Base-by-base conservation (phyloP, 768 basidiomycete genomes). In the Collybia mongolica region DNA sequence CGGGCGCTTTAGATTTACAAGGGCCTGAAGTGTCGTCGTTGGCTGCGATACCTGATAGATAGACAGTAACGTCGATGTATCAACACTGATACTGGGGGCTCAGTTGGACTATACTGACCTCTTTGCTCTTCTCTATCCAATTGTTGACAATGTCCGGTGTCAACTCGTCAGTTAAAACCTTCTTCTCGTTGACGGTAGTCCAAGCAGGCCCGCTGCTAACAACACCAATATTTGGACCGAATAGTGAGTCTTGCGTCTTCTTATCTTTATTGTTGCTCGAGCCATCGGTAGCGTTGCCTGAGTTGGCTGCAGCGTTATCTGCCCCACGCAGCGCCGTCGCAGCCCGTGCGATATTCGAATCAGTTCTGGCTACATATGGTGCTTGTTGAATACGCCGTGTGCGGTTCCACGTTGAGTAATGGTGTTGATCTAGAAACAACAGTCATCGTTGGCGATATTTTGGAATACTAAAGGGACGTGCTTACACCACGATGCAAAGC, bases 1-100 rank as follows among this genome's bases (percentile, higher is more conserved):
- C 1, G 94, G 94, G 4, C 94, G 82, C 64, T 95, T 96, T 58
- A 97, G 83, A 63, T 97, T 98, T 55, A 97, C 93, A 28, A 95
- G 78, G 0, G 94, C 94, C 70, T 97, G 94, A 0, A 98, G 75
- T 2, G 94, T 96, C 0, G 94, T 98, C 0, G 94, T 96, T 0
- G 93, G 84, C 60, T 93, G 88, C 8, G 84, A 79, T 24, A 83
- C 66, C 90, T 93, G 56, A 17, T 48, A 32, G 44, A 44, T 46
- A 47, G 2, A 38, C 46, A 40, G 47, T 55, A 12, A 58, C 17
- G 23, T 49, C 46, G 7, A 22, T 46, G 14, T 9, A 32, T 32
- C 32, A 32, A 14, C 32, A 32, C 3, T 9, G 32, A 14, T 32
- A 11, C 14, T 32, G 11, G 32, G 32, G 32, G 32, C 11, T 14